These are phyloP conservation scores for Aspergillus neotritici DNA, from an alignment of 2,329 filamentous ascomycete species.

Conservation along the genomic window DNA sequence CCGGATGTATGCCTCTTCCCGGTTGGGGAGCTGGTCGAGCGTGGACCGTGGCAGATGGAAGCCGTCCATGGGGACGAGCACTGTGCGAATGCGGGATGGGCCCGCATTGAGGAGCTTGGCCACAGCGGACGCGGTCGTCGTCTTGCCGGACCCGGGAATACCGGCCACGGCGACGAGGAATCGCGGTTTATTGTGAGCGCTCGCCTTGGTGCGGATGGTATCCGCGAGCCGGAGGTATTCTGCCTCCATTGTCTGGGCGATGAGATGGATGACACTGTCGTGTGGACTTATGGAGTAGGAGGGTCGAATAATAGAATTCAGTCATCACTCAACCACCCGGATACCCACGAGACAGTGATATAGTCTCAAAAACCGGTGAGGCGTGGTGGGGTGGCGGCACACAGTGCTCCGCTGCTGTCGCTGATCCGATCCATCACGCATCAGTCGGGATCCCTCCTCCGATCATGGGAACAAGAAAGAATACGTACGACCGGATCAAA, in stretches of 20 bases:
- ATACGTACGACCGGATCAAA: background rate
- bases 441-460: background rate
- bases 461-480: background rate
- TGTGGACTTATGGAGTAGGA: background rate
- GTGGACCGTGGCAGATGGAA: slow-evolving; percentile 30
- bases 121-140: slow-evolving; percentile 27
- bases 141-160: slow-evolving; percentile 32
- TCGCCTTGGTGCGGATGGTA: slow-evolving; percentile 14
- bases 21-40: slow-evolving; percentile 29
- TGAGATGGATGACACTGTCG: too few relatives aligned
- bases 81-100: slow-evolving; percentile 6
- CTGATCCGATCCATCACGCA: background rate
- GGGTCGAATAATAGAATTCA: background rate
- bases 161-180: slow-evolving; percentile 22
- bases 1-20: slow-evolving; percentile 29
- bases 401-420: slow-evolving; percentile 23
- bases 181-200: slow-evolving; percentile 11
- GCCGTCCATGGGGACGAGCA: slow-evolving; percentile 34
- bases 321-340: too few relatives aligned
- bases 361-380: too few relatives aligned
- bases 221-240: slow-evolving; percentile 18
- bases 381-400: slow-evolving; percentile 12
- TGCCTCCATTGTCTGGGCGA: slow-evolving; percentile 15
- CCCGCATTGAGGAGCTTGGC: slow-evolving; percentile 21
- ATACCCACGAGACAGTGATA: too few relatives aligned